Percentiles rank a stretch among this genome's conserved stretches.
These are phyloP conservation scores for Candida tetrigidarum DNA, from an alignment of 1,139 yeast genomes.

Conservation along the genomic window DNA sequence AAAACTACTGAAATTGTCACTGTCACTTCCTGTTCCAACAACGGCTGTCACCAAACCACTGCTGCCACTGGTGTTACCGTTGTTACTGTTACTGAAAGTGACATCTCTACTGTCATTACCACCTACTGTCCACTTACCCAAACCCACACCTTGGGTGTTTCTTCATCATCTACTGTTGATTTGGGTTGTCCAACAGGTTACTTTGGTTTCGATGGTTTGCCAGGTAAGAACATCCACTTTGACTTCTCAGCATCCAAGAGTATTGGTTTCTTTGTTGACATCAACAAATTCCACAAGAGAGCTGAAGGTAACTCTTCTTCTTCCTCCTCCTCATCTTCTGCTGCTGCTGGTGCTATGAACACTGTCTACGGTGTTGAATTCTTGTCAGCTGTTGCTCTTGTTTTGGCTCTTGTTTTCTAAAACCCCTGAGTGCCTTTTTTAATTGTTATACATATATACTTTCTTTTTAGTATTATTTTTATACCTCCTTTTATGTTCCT, in stretches of 20 bases:
- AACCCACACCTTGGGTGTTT: constrained; percentile 9
- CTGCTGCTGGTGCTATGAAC: constrained; percentile 6
- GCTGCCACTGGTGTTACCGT: constrained; percentile 13
- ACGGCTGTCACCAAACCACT: constrained; percentile 7
- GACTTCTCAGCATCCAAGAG: background rate
- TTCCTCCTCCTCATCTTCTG: background rate
- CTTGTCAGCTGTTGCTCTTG: constrained; percentile 5
- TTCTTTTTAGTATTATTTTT: background rate
- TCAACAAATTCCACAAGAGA: constrained; percentile 2
- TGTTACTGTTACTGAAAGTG: constrained; percentile 10
- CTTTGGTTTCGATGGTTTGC: constrained; percentile 8
- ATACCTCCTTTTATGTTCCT: too few relatives aligned
- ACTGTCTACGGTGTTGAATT: constrained; percentile 8
- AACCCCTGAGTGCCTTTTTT: background rate
- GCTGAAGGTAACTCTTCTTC: constrained; percentile 1
- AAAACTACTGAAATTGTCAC: constrained; percentile 7
- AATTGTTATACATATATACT: too few relatives aligned
- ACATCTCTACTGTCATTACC: constrained; percentile 11
- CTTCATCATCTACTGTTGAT: constrained; percentile 6
- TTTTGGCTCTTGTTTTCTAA: constrained; percentile 5
- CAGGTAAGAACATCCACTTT: constrained; percentile 5
- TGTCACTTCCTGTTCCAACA: constrained; percentile 10
- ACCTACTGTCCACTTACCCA: constrained; percentile 16
- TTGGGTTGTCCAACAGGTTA: constrained; percentile 12
- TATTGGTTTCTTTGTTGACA: constrained; percentile 5